Base-by-base conservation (phyloP, 257 asterid species). In the Solanum rostratum region DNA sequence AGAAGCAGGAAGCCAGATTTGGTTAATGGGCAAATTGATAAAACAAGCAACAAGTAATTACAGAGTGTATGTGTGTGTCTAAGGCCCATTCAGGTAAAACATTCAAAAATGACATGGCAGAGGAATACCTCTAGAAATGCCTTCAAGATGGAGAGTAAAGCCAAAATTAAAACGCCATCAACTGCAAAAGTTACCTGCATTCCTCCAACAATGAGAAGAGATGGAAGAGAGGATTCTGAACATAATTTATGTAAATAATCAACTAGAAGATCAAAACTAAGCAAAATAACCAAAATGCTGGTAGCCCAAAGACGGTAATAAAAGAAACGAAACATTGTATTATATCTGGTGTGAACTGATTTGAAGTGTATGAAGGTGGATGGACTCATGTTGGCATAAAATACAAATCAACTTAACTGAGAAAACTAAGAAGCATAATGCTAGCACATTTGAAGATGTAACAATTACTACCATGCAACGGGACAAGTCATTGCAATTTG, bases 81-180 rank as follows among this genome's bases (percentile, higher is more conserved):
- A 39, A 39, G 79, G 79, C 29, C 53, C 10, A 41, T 71, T 70
- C 33, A 41, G 37, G 53, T 80, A 9, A 12, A 53, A 69, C 68
- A 80, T 80, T 80, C 53, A 20, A 39, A 81, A 68, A 5, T 82
- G 65, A 20, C 45, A 78, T 18, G 79, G 57, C 80, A 41, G 70
- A 49, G 55, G 33, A 46, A 59, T 83, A 87, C 89, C 91, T 88
- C 91, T 50, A 88, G 91, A 69, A 88, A 88, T 45, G 91, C 89
- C 86, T 87, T 87, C 86, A 87, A 66, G 43, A 89, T 37, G 9
- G 88, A 88, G 66, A 87, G 89, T 14, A 84, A 87, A 89, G 87
- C 89, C 84, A 89, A 80, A 54, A 89, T 79, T 59, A 89, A 39
- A 79, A 87, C 84, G 6, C 91, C 91, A 82, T 85, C 91, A 83